These are phyloP conservation scores for Nepenthes mirabilis DNA, from an alignment of 148 eudicot genomes.

Conservation along the genomic window DNA sequence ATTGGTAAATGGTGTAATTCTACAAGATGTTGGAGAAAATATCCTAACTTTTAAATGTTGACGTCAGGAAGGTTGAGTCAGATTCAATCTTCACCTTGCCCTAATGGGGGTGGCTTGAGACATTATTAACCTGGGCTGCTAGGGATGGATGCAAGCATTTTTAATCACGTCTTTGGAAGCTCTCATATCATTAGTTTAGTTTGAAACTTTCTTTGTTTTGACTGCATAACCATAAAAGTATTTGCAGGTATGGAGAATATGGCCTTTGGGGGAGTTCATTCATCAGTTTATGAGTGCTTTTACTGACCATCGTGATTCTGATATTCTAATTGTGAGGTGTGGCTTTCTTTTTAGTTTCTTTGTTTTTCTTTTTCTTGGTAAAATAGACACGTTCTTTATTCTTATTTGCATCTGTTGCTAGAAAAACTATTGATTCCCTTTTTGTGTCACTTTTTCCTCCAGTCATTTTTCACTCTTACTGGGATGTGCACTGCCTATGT, in stretches of 20 bases:
- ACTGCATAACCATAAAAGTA: slow-evolving; percentile 8
- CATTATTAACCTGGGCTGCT: too few relatives aligned
- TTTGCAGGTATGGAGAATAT: slow-evolving; percentile 87
- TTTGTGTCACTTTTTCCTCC: not conserved
- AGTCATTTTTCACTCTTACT: slow-evolving; percentile 94
- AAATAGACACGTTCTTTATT: not conserved
- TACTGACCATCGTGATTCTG: slow-evolving; percentile 98
- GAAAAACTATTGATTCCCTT: not conserved
- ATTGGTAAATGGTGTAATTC: too few relatives aligned
- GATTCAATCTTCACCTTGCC: too few relatives aligned
- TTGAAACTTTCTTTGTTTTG: not conserved
- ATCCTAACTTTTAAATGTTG: too few relatives aligned
- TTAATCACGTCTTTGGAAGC: too few relatives aligned
- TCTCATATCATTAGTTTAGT: too few relatives aligned
- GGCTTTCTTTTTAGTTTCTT: not conserved
- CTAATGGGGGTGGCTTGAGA: too few relatives aligned
- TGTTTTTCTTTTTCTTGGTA: not conserved
- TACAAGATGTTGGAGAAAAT: too few relatives aligned
- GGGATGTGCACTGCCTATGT: slow-evolving; percentile 97
- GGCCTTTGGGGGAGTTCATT: slow-evolving; percentile 81
- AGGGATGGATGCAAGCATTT: too few relatives aligned
- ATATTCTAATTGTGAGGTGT: slow-evolving; percentile 84
- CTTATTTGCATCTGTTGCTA: not conserved
- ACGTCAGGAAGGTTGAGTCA: too few relatives aligned
- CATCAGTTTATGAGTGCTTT: slow-evolving; percentile 96